phyloP scores from a whole-genome alignment of 345 rosid species.

The Lumnitzera littorea region DNA sequence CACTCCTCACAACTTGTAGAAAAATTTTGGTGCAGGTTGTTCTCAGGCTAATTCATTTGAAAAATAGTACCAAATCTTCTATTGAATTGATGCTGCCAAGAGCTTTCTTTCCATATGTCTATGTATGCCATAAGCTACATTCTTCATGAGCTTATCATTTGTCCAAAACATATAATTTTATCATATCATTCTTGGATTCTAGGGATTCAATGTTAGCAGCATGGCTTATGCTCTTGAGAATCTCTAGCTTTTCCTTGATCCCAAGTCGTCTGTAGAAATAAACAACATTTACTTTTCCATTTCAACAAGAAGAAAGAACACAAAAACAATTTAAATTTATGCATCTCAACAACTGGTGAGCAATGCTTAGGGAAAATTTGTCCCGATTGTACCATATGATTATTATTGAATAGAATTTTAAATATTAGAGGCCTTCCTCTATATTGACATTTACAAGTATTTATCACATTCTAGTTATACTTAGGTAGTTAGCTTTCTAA shows the following conservation, averaged over 20 bases:
- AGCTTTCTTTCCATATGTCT: too few relatives aligned
- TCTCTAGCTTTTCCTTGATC: slow-evolving; percentile 53
- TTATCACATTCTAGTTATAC: too few relatives aligned
- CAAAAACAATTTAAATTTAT: neutral
- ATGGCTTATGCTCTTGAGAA: slow-evolving; percentile 60
- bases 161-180: slow-evolving; percentile 41
- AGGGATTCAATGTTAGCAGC: slow-evolving; percentile 71
- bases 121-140: neutral
- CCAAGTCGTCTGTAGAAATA: slow-evolving; percentile 38
- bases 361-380: slow-evolving; percentile 44
- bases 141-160: neutral
- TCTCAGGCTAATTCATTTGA: too few relatives aligned
- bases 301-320: too few relatives aligned
- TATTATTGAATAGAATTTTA: too few relatives aligned
- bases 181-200: slow-evolving; percentile 30
- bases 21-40: too few relatives aligned
- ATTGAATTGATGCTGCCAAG: too few relatives aligned
- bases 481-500: too few relatives aligned
- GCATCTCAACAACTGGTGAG: slow-evolving; percentile 48
- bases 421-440: too few relatives aligned
- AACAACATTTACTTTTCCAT: neutral
- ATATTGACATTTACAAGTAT: too few relatives aligned
- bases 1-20: too few relatives aligned
- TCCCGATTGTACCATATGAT: slow-evolving; percentile 79
- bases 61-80: too few relatives aligned